Evolutionary conservation across 2,329 filamentous ascomycete species (phyloP).

Genomic region (Penicillium sclerotiorum): DNA sequence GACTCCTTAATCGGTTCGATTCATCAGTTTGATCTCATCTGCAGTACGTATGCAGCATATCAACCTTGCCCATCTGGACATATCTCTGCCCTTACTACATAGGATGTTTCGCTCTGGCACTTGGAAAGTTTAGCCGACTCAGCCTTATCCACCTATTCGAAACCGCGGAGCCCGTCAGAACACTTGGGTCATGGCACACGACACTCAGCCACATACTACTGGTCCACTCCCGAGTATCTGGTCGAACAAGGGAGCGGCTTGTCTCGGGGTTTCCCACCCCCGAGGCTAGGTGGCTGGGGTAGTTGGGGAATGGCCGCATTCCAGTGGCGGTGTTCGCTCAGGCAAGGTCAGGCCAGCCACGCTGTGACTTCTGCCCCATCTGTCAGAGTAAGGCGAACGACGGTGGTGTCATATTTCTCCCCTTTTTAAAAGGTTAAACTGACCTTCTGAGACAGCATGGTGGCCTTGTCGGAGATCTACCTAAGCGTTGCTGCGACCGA

Average conservation of each 20-base stretch:
- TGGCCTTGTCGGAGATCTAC: no score
- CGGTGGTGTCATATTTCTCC: not conserved
- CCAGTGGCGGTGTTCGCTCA: not conserved
- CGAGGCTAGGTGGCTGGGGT: not conserved
- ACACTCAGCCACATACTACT: conserved; percentile 1
- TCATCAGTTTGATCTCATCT: not conserved
- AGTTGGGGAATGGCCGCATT: not conserved
- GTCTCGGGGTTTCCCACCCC: not conserved
- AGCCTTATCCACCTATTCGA: conserved; percentile 10
- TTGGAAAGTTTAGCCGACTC: not conserved
- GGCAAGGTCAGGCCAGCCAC: not conserved
- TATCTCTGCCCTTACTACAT: not conserved
- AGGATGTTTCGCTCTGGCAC: no score
- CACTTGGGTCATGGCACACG: not conserved
- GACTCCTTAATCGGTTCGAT: not conserved
- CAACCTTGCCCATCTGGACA: not conserved
- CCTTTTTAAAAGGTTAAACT: no score
- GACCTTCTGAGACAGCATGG: not conserved
- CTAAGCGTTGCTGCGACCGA: no score
- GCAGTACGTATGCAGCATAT: conserved; percentile 65
- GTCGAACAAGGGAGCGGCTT: not conserved
- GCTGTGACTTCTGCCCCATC: not conserved
- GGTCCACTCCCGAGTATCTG: not conserved
- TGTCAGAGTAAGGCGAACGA: not conserved
- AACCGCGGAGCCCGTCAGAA: conserved; percentile 4